phyloP scores from a whole-genome alignment of 1,284 basidiomycete species.

The Boletellus deceptivus region DNA sequence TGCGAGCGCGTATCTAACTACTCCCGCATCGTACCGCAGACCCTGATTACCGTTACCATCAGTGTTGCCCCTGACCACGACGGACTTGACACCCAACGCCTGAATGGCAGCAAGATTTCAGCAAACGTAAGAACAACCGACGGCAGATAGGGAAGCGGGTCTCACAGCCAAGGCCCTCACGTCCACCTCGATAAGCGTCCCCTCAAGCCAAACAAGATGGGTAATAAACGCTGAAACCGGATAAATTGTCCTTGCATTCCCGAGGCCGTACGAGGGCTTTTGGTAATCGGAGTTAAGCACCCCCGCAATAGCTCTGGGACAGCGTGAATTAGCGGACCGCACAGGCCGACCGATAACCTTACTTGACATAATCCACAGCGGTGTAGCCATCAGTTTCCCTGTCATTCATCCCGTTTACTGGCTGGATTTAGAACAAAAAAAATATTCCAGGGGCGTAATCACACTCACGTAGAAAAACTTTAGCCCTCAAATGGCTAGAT shows the following conservation, averaged over 20 bases:
- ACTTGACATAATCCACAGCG: slow-evolving; percentile 84
- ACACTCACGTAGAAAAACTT: slow-evolving; percentile 77
- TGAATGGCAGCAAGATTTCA: slow-evolving; percentile 23
- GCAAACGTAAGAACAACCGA: slow-evolving; percentile 5
- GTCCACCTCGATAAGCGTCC: slow-evolving; percentile 63
- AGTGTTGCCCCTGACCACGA: slow-evolving; percentile 36
- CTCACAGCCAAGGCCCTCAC: slow-evolving; percentile 59
- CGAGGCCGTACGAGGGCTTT: slow-evolving; percentile 49
- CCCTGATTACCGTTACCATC: slow-evolving; percentile 18
- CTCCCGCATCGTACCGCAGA: slow-evolving; percentile 51
- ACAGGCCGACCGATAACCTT: slow-evolving; percentile 13
- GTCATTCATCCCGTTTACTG: slow-evolving; percentile 89
- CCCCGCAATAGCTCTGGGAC: slow-evolving; percentile 59
- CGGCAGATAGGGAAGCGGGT: slow-evolving; percentile 12
- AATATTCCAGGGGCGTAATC: neutral
- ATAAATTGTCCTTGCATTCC: slow-evolving; percentile 58
- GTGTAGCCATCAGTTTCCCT: slow-evolving; percentile 87
- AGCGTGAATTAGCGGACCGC: slow-evolving; percentile 10
- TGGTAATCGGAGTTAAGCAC: slow-evolving; percentile 69
- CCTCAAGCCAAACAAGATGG: slow-evolving; percentile 78
- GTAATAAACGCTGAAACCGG: slow-evolving; percentile 77
- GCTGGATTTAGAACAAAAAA: slow-evolving; percentile 5
- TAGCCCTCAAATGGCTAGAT: slow-evolving; percentile 71
- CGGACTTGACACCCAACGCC: slow-evolving; percentile 62
- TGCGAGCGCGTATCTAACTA: slow-evolving; percentile 48